These are phyloP conservation scores for Spiraea crenata DNA, from an alignment of 331 rosid genomes.

Conservation along the genomic window DNA sequence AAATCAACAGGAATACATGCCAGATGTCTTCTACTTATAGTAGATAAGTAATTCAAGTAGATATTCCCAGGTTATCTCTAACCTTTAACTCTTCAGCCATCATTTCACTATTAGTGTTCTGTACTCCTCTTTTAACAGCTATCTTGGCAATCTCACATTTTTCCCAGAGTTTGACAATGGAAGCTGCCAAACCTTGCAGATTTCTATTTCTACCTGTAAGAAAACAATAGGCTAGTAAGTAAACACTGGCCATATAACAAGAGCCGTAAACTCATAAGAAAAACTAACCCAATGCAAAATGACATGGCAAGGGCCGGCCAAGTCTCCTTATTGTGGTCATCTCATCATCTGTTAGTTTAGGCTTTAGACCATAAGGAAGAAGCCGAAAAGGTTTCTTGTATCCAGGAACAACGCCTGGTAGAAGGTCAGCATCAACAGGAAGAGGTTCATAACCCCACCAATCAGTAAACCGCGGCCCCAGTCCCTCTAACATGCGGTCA, in stretches of 20 bases:
- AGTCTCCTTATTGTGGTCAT: constrained; percentile 90
- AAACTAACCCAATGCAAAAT: constrained; percentile 85
- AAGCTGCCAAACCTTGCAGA: constrained; percentile 87
- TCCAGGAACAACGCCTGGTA: constrained; percentile 68
- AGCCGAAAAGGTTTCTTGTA: constrained; percentile 91
- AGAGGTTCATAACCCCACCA: constrained; percentile 99
- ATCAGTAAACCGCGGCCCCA: constrained; percentile 88
- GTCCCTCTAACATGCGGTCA: constrained; percentile 65
- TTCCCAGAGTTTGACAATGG: constrained; percentile 86
- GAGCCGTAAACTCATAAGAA: constrained; percentile 12
- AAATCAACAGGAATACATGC: not conserved
- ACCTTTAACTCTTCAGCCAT: constrained; percentile 97
- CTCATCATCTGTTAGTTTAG: constrained; percentile 86
- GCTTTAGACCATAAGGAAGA: constrained; percentile 85
- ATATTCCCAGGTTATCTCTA: constrained; percentile 15
- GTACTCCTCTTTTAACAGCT: constrained; percentile 93
- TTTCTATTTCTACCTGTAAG: constrained; percentile 73
- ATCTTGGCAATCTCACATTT: constrained; percentile 88
- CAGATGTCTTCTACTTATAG: not conserved
- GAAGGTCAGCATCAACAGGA: constrained; percentile 93
- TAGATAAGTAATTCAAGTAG: not conserved
- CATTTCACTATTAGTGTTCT: constrained; percentile 69
- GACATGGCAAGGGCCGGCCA: constrained; percentile 72
- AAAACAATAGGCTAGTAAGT: constrained; percentile 24
- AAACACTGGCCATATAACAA: constrained; percentile 18